A percentile compares a stretch with the other conserved stretches of the same genome.
Conservation (phyloP, 257 asterid species). For the Solanum ahanhuiri region DNA sequence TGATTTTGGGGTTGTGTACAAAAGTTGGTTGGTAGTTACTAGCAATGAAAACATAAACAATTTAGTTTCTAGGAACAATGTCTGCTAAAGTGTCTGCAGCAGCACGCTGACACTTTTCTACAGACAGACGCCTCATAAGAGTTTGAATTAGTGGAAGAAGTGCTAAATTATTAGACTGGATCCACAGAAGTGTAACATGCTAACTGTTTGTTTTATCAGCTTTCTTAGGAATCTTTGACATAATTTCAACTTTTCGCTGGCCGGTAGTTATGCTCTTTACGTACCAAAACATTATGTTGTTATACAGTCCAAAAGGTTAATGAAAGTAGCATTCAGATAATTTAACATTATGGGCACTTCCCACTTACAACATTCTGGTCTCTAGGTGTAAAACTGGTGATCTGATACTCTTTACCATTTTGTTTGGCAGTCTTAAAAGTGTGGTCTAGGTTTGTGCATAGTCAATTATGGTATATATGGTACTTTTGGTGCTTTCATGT, state of each 20-base stretch:
- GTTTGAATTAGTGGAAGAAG: background rate
- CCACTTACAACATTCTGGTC: background rate
- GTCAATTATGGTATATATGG: background rate
- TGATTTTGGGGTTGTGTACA: too few relatives aligned
- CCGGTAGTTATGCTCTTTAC: background rate
- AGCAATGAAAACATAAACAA: too few relatives aligned
- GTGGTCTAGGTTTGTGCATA: background rate
- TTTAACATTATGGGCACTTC: background rate
- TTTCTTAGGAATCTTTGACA: too few relatives aligned
- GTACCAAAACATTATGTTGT: background rate
- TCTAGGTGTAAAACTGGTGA: background rate
- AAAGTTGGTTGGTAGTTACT: too few relatives aligned
- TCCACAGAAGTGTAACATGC: background rate
- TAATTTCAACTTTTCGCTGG: background rate
- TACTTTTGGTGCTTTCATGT: background rate
- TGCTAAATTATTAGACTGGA: background rate
- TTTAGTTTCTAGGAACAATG: too few relatives aligned
- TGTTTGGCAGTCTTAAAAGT: background rate
- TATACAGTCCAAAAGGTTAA: background rate
- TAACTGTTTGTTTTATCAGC: too few relatives aligned
- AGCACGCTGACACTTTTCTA: too few relatives aligned
- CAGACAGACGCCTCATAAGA: too few relatives aligned
- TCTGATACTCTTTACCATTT: background rate
- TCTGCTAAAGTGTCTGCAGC: too few relatives aligned
- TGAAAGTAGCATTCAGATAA: background rate